A percentile compares a stretch with the other conserved stretches of the same genome.
Evolutionary conservation across 495 filamentous ascomycete genomes (phyloP).

Genomic region (Lophiostoma macrostomum): DNA sequence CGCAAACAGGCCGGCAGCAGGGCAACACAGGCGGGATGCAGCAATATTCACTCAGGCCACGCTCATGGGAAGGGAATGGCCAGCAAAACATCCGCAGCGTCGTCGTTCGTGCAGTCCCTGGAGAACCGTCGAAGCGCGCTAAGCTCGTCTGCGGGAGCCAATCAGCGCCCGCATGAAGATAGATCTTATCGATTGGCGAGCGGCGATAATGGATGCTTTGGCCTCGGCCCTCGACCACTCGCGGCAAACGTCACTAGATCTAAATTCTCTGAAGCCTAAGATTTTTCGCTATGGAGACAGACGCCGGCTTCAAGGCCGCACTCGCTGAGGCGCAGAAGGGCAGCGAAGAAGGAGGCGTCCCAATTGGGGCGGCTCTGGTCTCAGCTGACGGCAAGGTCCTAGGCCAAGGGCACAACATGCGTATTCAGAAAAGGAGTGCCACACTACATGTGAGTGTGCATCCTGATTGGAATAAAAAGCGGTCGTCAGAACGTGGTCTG

Average conservation of each 20-base stretch:
- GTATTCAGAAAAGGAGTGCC: constrained; percentile 70
- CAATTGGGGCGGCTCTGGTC: constrained; percentile 76
- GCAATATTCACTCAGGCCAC: too few species aligned
- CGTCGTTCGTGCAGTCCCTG: neutral
- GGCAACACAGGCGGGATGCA: too few species aligned
- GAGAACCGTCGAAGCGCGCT: constrained; percentile 12
- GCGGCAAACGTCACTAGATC: neutral
- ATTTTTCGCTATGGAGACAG: constrained; percentile 55
- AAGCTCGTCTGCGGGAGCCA: neutral
- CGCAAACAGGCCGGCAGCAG: neutral
- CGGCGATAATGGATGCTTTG: neutral
- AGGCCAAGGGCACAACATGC: constrained; percentile 79
- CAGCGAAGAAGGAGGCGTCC: constrained; percentile 72
- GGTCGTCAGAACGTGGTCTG: too few species aligned
- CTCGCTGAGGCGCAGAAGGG: constrained; percentile 72
- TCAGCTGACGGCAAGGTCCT: constrained; percentile 68
- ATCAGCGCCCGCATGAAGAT: neutral
- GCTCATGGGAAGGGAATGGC: too few species aligned
- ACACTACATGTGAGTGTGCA: constrained; percentile 65
- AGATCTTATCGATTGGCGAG: constrained; percentile 12
- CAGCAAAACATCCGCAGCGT: too few species aligned
- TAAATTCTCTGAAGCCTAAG: too few species aligned
- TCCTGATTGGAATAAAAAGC: neutral
- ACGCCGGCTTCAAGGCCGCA: constrained; percentile 58
- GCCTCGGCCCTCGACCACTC: too few species aligned